Percentiles rank a stretch among this genome's conserved stretches.
Conservation (phyloP, 352 stramenopile species). For the Phytopythium vexans region DNA sequence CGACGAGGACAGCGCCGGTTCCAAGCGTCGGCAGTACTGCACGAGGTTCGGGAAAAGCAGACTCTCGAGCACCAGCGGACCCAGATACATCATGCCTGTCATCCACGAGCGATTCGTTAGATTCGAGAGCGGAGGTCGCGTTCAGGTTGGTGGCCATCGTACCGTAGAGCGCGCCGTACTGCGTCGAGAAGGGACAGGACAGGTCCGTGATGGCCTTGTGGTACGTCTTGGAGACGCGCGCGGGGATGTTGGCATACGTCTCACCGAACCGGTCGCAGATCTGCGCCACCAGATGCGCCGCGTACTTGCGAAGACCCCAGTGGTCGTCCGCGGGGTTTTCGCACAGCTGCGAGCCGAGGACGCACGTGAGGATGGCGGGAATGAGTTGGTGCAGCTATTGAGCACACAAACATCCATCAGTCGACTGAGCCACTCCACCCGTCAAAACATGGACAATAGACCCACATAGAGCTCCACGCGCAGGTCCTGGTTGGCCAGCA, state of each 20-base stretch:
- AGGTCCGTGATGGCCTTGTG: conserved; percentile 84
- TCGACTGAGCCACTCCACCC: neutral
- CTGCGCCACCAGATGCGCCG: conserved; percentile 72
- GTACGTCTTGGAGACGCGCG: conserved; percentile 89
- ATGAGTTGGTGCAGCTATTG: conserved; percentile 91
- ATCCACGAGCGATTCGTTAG: neutral
- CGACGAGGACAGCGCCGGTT: conserved; percentile 69
- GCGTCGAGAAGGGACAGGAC: conserved; percentile 77
- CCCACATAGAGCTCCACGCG: conserved; percentile 92
- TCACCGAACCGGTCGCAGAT: conserved; percentile 86
- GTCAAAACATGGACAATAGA: conserved; percentile 3
- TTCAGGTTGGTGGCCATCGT: conserved; percentile 4
- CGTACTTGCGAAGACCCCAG: conserved; percentile 89
- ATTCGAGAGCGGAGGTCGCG: neutral
- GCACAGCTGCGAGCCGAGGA: conserved; percentile 89
- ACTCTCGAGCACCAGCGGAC: conserved; percentile 90
- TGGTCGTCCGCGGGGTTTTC: conserved; percentile 85
- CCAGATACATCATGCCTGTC: conserved; percentile 84
- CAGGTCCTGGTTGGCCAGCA: conserved; percentile 90
- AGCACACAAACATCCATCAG: neutral
- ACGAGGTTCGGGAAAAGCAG: conserved; percentile 90
- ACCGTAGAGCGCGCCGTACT: conserved; percentile 92
- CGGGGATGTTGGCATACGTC: conserved; percentile 91
- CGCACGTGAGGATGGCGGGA: conserved; percentile 90
- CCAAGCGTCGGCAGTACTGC: conserved; percentile 84